Base-by-base conservation (phyloP, 306 rosid species). In the Prunus mume region DNA sequence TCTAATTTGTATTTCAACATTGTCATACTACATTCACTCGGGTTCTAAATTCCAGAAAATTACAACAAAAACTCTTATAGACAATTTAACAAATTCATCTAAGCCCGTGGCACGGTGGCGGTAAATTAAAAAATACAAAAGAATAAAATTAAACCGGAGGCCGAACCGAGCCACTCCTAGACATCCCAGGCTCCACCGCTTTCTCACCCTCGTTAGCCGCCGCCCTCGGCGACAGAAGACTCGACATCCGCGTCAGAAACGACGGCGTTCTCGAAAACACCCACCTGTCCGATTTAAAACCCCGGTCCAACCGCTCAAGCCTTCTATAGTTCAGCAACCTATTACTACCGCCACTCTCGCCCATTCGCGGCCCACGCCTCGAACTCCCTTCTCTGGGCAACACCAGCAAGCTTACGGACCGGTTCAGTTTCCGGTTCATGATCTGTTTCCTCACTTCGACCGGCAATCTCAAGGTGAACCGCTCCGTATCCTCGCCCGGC, bases 391-490 rank as follows among this genome's bases (percentile, higher is more conserved):
- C 92, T 15, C 90, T 46, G 0, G 91, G 93, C 77, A 92, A 73
- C 14, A 81, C 76, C 13, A 92, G 65, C 87, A 95, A 58, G 62
- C 99, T 95, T 0, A 83, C 86, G 1, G 99, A 81, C 32, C 99
- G 85, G 38, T 87, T 77, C 57, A 92, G 80, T 34, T 78, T 32
- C 80, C 83, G 86, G 81, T 88, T 91, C 28, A 95, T 24, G 2
- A 95, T 7, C 50, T 86, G 87, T 55, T 87, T 92, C 60, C 98
- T 86, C 47, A 92, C 92, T 12, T 83, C 97, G 5, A 78, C 61
- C 19, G 99, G 99, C 12, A 95, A 62, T 38, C 82, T 83, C 82
- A 95, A 50, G 63, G 99, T 95, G 85, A 90, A 95, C 85, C 97
- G 89, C 51, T 90, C 96, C 4, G 89, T 89, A 71, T 86, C 86